A percentile compares a stretch with the other conserved stretches of the same genome.
phyloP scores from a whole-genome alignment of 1,284 basidiomycete genomes.

The Pseudozyma tsukubaensis region DNA sequence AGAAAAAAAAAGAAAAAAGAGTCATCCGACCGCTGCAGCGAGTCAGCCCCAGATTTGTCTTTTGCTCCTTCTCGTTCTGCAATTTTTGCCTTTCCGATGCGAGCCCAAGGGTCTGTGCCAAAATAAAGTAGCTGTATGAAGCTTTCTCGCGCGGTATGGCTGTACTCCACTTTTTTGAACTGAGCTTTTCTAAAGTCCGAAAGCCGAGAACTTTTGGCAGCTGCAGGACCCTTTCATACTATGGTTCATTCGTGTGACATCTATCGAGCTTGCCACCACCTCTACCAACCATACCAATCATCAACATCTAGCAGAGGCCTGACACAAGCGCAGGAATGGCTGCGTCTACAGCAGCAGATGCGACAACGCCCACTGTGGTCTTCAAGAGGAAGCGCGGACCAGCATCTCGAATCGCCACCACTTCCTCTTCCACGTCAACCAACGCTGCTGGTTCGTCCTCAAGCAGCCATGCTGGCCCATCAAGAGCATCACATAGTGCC shows the following conservation, averaged over 20 bases:
- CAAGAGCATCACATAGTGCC: constrained; percentile 9
- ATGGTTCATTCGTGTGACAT: background rate
- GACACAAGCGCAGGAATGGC: constrained; percentile 6
- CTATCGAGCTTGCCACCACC: constrained; percentile 4
- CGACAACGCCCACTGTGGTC: constrained; percentile 13
- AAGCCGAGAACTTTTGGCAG: constrained; percentile 18
- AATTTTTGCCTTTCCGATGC: background rate
- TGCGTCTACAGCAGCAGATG: constrained; percentile 2
- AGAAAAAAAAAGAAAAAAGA: constrained; percentile 6
- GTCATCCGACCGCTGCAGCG: background rate
- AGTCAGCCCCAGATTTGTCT: constrained; percentile 13
- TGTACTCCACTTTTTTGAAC: constrained; percentile 14
- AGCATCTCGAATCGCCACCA: constrained; percentile 13
- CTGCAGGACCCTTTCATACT: constrained; percentile 1
- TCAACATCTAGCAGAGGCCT: background rate
- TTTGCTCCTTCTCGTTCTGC: background rate
- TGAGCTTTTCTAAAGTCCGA: constrained; percentile 23
- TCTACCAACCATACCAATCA: background rate
- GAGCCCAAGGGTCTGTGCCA: constrained; percentile 19
- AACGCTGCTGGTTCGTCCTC: constrained; percentile 3
- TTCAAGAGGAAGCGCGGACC: constrained; percentile 47
- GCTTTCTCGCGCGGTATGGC: constrained; percentile 25
- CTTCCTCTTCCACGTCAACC: constrained; percentile 8
- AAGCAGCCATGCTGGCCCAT: constrained; percentile 17
- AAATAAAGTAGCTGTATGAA: background rate